A percentile compares a stretch with the other conserved stretches of the same genome.
Evolutionary conservation across 805 yeast species (phyloP).

Genomic region (Kuraishia cidri): DNA sequence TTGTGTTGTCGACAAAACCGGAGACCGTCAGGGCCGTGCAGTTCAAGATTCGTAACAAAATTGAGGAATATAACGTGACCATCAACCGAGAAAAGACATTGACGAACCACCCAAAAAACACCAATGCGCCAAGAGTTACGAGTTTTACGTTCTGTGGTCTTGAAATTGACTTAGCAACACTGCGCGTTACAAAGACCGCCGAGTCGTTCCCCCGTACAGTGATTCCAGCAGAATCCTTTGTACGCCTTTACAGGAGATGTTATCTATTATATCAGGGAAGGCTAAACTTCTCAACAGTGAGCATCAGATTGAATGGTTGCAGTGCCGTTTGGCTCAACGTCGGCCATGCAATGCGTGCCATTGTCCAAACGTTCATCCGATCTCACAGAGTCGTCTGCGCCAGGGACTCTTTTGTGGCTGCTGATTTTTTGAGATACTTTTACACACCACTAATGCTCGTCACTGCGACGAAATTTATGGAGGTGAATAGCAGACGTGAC

Average conservation of each 20-base stretch:
- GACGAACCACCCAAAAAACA: not conserved
- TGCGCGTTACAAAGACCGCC: conserved; percentile 25
- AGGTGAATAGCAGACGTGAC: too few species aligned
- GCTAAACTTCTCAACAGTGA: conserved; percentile 19
- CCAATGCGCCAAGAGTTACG: too few species aligned
- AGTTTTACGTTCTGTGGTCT: conserved; percentile 40
- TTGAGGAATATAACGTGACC: conserved; percentile 30
- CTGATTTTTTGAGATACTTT: too few species aligned
- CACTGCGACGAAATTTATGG: too few species aligned
- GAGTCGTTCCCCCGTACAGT: conserved; percentile 9
- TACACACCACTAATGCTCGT: too few species aligned
- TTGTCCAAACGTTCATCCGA: not conserved
- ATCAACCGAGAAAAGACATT: conserved; percentile 31
- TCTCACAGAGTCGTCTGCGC: not conserved
- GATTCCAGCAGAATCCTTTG: conserved; percentile 7
- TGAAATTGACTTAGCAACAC: conserved; percentile 19
- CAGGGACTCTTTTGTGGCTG: not conserved
- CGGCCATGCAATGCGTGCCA: not conserved
- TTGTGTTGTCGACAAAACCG: conserved; percentile 61
- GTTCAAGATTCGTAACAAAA: conserved; percentile 21
- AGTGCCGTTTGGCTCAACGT: conserved; percentile 12
- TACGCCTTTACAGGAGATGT: conserved; percentile 14
- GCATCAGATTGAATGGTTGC: conserved; percentile 11
- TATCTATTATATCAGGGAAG: conserved; percentile 19
- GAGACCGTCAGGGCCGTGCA: conserved; percentile 19